phyloP scores from a whole-genome alignment of 2,329 filamentous ascomycete genomes.

The Microsporum audouinii region DNA sequence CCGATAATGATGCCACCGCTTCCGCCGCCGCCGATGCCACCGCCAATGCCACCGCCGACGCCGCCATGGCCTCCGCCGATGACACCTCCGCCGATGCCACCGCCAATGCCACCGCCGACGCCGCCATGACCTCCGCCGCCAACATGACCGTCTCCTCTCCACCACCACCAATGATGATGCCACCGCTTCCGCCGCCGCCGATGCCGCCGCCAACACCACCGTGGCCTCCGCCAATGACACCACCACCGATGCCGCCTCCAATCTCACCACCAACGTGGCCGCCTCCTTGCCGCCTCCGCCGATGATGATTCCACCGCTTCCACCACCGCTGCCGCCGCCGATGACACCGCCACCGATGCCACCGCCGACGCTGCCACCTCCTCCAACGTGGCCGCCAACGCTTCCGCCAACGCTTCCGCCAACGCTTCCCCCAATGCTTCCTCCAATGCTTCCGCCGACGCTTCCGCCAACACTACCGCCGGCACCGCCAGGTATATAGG shows the following conservation, averaged over 20 bases:
- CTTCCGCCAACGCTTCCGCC: background rate
- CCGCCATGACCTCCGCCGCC: background rate
- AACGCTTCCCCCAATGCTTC: background rate
- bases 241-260: background rate
- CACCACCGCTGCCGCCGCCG: background rate
- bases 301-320: background rate
- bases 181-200: background rate
- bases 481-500: background rate
- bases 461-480: background rate
- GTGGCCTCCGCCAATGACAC: background rate
- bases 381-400: background rate
- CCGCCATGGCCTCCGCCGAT: background rate
- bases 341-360: background rate
- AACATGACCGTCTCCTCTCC: background rate
- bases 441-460: background rate
- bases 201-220: background rate
- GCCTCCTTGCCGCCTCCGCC: background rate
- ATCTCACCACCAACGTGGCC: background rate
- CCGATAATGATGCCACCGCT: background rate
- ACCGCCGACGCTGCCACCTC: background rate
- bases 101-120: background rate
- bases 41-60: background rate
- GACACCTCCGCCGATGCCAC: background rate
- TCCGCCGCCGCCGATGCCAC: background rate
- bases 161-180: background rate